Evolutionary conservation across 1,139 yeast species (phyloP).

Genomic region (Lodderomyces pseudojiufengensis): DNA sequence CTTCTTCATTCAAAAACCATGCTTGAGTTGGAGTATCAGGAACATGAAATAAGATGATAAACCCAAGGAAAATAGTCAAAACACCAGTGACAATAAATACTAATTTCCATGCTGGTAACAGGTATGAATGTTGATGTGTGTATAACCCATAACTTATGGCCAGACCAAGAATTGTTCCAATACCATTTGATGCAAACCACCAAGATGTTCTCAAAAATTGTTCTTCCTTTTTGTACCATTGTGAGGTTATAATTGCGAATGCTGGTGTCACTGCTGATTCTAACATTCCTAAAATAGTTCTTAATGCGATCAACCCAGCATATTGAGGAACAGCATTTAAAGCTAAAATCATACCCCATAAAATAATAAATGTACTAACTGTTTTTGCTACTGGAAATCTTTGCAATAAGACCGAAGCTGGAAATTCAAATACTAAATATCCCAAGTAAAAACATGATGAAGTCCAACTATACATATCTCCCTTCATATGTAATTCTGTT

Average conservation of each 20-base stretch:
- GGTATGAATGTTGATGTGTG: slow-evolving; percentile 14
- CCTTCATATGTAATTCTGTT: slow-evolving; percentile 45
- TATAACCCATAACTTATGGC: slow-evolving; percentile 24
- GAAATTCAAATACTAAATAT: slow-evolving; percentile 25
- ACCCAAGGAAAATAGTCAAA: slow-evolving; percentile 26
- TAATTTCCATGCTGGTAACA: slow-evolving; percentile 30
- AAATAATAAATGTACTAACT: slow-evolving; percentile 19
- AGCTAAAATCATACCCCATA: slow-evolving; percentile 29
- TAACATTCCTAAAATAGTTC: slow-evolving; percentile 46
- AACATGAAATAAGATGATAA: slow-evolving; percentile 20
- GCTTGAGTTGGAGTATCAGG: slow-evolving; percentile 31
- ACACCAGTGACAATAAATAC: slow-evolving; percentile 29
- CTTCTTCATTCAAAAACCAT: slow-evolving; percentile 42
- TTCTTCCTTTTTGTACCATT: slow-evolving; percentile 26
- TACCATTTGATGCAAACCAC: slow-evolving; percentile 32
- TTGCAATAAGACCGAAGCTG: slow-evolving; percentile 41
- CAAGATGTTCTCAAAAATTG: slow-evolving; percentile 22
- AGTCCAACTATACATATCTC: slow-evolving; percentile 54
- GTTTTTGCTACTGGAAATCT: slow-evolving; percentile 28
- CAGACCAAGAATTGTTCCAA: slow-evolving; percentile 25
- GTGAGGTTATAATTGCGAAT: slow-evolving; percentile 46
- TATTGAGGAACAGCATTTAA: slow-evolving; percentile 28
- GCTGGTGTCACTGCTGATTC: slow-evolving; percentile 58
- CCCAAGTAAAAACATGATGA: slow-evolving; percentile 57
- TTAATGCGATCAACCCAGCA: slow-evolving; percentile 28